A percentile compares a stretch with the other conserved stretches of the same genome.
Evolutionary conservation across 2,329 filamentous ascomycete genomes (phyloP).

Genomic region (Ophiostoma piceae): DNA sequence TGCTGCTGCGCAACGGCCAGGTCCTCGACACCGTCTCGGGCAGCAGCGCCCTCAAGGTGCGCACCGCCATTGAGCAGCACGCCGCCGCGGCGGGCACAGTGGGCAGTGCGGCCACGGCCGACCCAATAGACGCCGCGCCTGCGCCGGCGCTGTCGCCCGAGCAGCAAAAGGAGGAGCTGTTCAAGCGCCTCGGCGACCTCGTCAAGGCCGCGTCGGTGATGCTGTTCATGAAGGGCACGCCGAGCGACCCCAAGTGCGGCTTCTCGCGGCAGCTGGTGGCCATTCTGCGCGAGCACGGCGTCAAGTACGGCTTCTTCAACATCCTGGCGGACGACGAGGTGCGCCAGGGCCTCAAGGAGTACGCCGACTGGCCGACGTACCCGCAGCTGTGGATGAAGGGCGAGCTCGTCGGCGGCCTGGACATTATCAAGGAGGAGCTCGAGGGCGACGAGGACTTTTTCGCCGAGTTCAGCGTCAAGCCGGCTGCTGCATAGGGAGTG

Average conservation of each 20-base stretch:
- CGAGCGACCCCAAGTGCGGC: constrained; percentile 90
- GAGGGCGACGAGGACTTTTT: constrained; percentile 79
- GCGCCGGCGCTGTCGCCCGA: constrained; percentile 44
- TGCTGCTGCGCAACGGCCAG: constrained; percentile 69
- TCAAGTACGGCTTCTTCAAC: constrained; percentile 99
- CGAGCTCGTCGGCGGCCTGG: constrained; percentile 85
- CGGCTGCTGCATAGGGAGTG: constrained; percentile 1
- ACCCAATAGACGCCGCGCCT: constrained; percentile 33
- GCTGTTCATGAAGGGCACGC: constrained; percentile 99
- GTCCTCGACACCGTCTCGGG: constrained; percentile 83
- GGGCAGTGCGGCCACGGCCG: constrained; percentile 34
- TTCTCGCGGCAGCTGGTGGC: constrained; percentile 88
- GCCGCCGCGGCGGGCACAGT: constrained; percentile 37
- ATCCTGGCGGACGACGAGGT: constrained; percentile 97
- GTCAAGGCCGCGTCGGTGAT: constrained; percentile 96
- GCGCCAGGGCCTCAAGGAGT: constrained; percentile 91
- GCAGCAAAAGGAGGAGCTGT: constrained; percentile 73
- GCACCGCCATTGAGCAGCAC: constrained; percentile 78
- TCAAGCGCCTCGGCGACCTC: constrained; percentile 72
- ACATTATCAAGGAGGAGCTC: constrained; percentile 96
- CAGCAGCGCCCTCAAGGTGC: constrained; percentile 80
- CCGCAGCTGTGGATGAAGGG: constrained; percentile 90
- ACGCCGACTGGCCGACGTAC: constrained; percentile 97
- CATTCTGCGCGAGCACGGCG: constrained; percentile 78
- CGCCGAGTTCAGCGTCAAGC: constrained; percentile 59